Evolutionary conservation across 192 early-diverging fungal genomes (phyloP).

Genomic region (Coemansia sp.): DNA sequence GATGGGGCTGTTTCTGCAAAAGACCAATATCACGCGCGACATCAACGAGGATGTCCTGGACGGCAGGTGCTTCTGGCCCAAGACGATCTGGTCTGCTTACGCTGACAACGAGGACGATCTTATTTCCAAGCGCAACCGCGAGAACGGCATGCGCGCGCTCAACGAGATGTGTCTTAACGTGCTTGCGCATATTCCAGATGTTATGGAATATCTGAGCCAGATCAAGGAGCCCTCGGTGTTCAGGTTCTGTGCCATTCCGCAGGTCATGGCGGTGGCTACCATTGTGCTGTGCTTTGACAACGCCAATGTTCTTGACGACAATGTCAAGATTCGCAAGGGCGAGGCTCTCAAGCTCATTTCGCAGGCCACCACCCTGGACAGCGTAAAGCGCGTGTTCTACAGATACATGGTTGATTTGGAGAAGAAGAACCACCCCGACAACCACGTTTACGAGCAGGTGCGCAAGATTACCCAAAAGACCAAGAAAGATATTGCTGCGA

Average conservation of each 20-base stretch:
- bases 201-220: constrained; percentile 80
- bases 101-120: constrained; percentile 71
- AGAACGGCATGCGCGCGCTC: constrained; percentile 74
- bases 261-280: constrained; percentile 98
- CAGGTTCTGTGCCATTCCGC: constrained; percentile 98
- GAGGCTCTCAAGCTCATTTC: constrained; percentile 74
- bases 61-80: constrained; percentile 94
- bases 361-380: constrained; percentile 57
- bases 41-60: constrained; percentile 89
- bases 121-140: constrained; percentile 66
- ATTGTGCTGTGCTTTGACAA: constrained; percentile 88
- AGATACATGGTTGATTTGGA: constrained; percentile 64
- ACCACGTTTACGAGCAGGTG: constrained; percentile 68
- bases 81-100: constrained; percentile 89
- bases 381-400: constrained; percentile 67
- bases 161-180: constrained; percentile 89
- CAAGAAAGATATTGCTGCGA: constrained; percentile 44
- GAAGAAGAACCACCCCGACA: constrained; percentile 60
- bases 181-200: constrained; percentile 80
- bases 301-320: constrained; percentile 70
- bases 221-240: constrained; percentile 82
- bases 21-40: constrained; percentile 97
- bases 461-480: constrained; percentile 55
- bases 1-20: constrained; percentile 99
- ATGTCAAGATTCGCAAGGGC: constrained; percentile 93